Percentiles rank a stretch among this genome's conserved stretches.
Evolutionary conservation across 2,329 filamentous ascomycete genomes (phyloP).

Genomic region (Rhynchosporium secalis): DNA sequence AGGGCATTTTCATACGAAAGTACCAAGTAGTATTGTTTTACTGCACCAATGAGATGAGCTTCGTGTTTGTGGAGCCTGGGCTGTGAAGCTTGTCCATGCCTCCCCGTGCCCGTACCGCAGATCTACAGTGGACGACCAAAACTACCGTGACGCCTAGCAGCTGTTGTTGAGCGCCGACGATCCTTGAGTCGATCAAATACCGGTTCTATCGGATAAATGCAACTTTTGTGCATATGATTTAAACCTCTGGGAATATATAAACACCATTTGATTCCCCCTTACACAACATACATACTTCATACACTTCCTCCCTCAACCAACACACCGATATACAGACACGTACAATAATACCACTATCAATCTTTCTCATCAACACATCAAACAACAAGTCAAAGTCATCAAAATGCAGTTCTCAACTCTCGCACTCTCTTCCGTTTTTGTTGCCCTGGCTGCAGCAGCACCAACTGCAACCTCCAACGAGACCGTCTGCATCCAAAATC

Average conservation of each 20-base stretch:
- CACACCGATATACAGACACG: background rate
- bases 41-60: background rate
- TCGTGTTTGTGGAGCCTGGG: background rate
- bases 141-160: background rate
- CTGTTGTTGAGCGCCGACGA: background rate
- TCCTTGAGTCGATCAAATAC: background rate
- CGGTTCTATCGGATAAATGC: background rate
- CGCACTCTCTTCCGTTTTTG: background rate
- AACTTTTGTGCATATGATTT: background rate
- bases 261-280: background rate
- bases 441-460: background rate
- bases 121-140: background rate
- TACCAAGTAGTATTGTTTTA: background rate
- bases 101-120: background rate
- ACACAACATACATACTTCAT: background rate
- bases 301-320: background rate
- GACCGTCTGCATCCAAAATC: background rate
- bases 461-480: background rate
- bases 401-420: slow-evolving; percentile 11
- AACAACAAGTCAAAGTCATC: background rate
- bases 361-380: background rate
- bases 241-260: background rate
- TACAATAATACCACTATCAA: background rate
- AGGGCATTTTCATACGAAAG: background rate
- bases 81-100: background rate